phyloP scores from a whole-genome alignment of 2,329 filamentous ascomycete species.

The Phialocephala sp. region DNA sequence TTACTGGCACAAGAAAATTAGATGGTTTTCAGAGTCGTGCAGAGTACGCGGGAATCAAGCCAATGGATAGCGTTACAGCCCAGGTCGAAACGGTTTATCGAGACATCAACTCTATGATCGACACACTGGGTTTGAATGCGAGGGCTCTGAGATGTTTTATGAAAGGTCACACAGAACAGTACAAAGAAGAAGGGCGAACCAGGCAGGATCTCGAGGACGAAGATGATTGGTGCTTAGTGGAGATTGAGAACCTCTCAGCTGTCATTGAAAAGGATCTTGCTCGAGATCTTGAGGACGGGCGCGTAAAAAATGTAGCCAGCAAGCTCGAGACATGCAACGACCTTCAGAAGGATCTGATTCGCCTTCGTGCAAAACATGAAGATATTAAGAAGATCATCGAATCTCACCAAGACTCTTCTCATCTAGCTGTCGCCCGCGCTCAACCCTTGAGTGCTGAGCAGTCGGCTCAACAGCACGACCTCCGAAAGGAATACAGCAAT shows the following conservation, averaged over 20 bases:
- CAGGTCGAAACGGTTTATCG: constrained; percentile 73
- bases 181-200: constrained; percentile 59
- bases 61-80: constrained; percentile 59
- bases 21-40: constrained; percentile 72
- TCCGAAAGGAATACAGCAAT: constrained; percentile 75
- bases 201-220: constrained; percentile 71
- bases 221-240: constrained; percentile 75
- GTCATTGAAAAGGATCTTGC: constrained; percentile 69
- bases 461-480: constrained; percentile 79
- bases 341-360: constrained; percentile 71
- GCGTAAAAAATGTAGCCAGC: constrained; percentile 69
- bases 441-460: constrained; percentile 86
- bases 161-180: constrained; percentile 66
- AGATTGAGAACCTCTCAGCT: constrained; percentile 71
- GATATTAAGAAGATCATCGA: constrained; percentile 80
- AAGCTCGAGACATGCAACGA: constrained; percentile 73
- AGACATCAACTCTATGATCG: constrained; percentile 92
- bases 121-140: constrained; percentile 87
- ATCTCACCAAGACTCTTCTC: constrained; percentile 70
- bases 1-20: constrained; percentile 65
- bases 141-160: constrained; percentile 64
- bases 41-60: constrained; percentile 54
- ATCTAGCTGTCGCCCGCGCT: constrained; percentile 66
- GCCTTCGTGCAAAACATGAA: constrained; percentile 75
- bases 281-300: constrained; percentile 68